phyloP scores from a whole-genome alignment of 83 land plant genomes.

The Diphasiastrum complanatum region DNA sequence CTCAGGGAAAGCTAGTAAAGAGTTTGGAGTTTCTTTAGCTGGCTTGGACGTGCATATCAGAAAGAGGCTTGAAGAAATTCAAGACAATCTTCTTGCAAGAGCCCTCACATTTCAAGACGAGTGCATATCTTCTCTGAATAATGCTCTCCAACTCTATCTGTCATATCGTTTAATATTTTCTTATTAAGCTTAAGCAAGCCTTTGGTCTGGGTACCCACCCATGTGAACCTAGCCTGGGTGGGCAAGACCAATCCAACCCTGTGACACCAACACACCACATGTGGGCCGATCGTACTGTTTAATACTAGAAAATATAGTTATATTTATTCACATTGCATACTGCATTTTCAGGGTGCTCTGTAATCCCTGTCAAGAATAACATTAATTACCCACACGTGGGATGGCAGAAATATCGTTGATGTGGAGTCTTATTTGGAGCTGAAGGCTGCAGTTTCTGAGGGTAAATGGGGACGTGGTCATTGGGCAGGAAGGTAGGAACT shows the following conservation, averaged over 20 bases:
- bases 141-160: neutral
- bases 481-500: conserved; percentile 84
- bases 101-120: conserved; percentile 81
- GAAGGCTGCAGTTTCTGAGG: conserved; percentile 60
- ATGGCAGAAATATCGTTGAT: conserved; percentile 89
- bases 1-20: conserved; percentile 86
- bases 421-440: conserved; percentile 80
- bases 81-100: conserved; percentile 52
- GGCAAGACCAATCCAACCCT: too few relatives aligned
- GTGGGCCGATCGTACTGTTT: too few relatives aligned
- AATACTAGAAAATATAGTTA: too few relatives aligned
- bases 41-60: conserved; percentile 41
- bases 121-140: conserved; percentile 31
- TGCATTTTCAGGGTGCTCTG: too few relatives aligned
- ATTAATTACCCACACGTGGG: too few relatives aligned
- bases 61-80: conserved; percentile 60
- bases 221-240: too few relatives aligned
- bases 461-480: conserved; percentile 97
- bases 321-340: too few relatives aligned
- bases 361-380: too few relatives aligned
- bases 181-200: too few relatives aligned
- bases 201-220: too few relatives aligned
- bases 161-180: neutral
- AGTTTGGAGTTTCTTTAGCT: conserved; percentile 74
- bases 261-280: too few relatives aligned